phyloP scores from a whole-genome alignment of 257 asterid genomes.

The Asclepias syriaca region DNA sequence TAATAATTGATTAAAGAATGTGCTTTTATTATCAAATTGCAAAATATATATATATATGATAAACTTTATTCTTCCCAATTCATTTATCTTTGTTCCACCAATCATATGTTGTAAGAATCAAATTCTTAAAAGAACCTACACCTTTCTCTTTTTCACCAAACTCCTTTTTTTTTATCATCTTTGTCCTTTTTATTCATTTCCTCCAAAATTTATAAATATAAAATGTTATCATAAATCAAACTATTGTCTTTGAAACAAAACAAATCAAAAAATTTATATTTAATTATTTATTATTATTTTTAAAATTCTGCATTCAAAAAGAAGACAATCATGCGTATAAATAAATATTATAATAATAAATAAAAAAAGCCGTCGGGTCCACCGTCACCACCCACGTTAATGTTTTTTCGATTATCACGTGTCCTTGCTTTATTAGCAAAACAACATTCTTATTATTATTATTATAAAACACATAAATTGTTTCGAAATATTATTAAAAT shows the following conservation, averaged over 20 bases:
- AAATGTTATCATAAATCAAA: too few relatives aligned
- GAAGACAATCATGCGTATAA: background rate
- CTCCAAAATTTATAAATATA: too few relatives aligned
- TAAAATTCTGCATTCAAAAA: background rate
- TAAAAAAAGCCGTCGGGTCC: conserved; percentile 6
- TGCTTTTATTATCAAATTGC: background rate
- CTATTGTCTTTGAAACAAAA: too few relatives aligned
- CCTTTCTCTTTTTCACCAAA: conserved; percentile 9
- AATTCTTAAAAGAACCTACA: background rate
- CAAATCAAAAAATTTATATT: too few relatives aligned
- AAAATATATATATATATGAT: too few relatives aligned
- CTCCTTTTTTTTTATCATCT: too few relatives aligned
- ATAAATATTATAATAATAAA: background rate
- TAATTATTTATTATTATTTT: too few relatives aligned
- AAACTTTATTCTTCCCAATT: background rate
- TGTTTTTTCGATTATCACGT: background rate
- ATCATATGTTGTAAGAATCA: conserved; percentile 1
- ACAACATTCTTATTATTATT: background rate
- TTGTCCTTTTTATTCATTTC: too few relatives aligned
- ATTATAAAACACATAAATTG: too few relatives aligned
- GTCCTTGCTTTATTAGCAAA: background rate
- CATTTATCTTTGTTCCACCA: background rate
- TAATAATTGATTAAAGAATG: conserved; percentile 1
- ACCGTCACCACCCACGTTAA: background rate
- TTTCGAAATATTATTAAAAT: too few relatives aligned